Evolutionary conservation across 2,329 filamentous ascomycete species (phyloP).

Genomic region (Xylariaceae sp.): DNA sequence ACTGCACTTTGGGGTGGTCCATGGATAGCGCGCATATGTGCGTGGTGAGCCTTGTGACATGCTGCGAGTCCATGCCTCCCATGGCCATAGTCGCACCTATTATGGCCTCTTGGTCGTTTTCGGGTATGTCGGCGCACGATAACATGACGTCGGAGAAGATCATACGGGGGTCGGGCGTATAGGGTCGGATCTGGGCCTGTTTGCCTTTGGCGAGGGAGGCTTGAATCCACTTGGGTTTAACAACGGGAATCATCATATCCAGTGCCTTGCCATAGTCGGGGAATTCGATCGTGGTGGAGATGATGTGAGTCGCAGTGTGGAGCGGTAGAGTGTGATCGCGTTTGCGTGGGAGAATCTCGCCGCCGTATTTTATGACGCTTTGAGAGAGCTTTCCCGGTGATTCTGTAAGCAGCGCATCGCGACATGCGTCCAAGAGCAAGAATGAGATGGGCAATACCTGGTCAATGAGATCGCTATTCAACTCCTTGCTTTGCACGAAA

Average conservation of each 20-base stretch:
- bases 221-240: slow-evolving; percentile 76
- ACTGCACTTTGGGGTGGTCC: slow-evolving; percentile 65
- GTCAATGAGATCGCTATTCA: slow-evolving; percentile 20
- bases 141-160: slow-evolving; percentile 84
- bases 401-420: slow-evolving; percentile 10
- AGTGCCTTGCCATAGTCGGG: slow-evolving; percentile 73
- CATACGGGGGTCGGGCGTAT: slow-evolving; percentile 83
- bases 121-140: slow-evolving; percentile 77
- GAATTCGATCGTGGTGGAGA: slow-evolving; percentile 80
- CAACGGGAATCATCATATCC: slow-evolving; percentile 74
- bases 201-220: slow-evolving; percentile 64
- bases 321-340: slow-evolving; percentile 45
- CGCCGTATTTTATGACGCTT: slow-evolving; percentile 45
- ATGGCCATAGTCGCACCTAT: slow-evolving; percentile 83
- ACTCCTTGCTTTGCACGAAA: slow-evolving; percentile 25
- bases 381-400: slow-evolving; percentile 34
- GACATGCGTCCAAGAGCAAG: too few species aligned
- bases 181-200: slow-evolving; percentile 72
- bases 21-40: slow-evolving; percentile 80
- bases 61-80: slow-evolving; percentile 73
- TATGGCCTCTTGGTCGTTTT: slow-evolving; percentile 86
- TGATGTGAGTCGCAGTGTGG: slow-evolving; percentile 47
- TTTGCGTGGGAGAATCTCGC: slow-evolving; percentile 41
- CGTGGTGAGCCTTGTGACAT: slow-evolving; percentile 69
- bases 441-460: too few species aligned